These are phyloP conservation scores for Hymenoscyphus fraxineus DNA, from an alignment of 2,329 filamentous ascomycete genomes.

Conservation along the genomic window DNA sequence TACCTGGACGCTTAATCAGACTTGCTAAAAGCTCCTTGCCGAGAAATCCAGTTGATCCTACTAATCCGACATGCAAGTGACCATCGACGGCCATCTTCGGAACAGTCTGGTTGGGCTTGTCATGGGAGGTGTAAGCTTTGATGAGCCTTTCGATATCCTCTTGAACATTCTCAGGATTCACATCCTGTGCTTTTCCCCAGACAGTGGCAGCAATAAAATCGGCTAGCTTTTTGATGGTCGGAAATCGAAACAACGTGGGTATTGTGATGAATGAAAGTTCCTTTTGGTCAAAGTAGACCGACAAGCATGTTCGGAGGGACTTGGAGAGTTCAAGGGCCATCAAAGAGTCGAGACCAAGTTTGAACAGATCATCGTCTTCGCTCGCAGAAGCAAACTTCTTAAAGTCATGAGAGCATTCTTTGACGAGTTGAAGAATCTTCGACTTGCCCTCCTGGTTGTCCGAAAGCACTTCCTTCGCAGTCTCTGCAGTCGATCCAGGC, in stretches of 20 bases:
- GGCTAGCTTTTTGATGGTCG: too few relatives aligned
- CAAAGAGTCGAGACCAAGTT: background rate
- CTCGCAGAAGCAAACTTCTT: background rate
- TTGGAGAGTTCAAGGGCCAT: background rate
- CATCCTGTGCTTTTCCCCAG: too few relatives aligned
- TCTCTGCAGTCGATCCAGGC: too few relatives aligned
- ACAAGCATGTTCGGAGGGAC: background rate
- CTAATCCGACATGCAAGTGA: background rate
- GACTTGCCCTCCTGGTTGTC: too few relatives aligned
- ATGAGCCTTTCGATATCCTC: too few relatives aligned
- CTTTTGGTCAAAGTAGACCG: background rate
- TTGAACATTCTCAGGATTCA: too few relatives aligned
- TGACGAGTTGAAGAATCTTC: too few relatives aligned
- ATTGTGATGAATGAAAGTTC: too few relatives aligned
- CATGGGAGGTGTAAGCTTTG: too few relatives aligned
- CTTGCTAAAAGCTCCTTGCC: background rate
- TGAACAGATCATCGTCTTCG: conserved; percentile 1
- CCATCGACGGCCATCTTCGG: background rate
- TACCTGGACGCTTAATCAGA: background rate
- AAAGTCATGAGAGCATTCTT: background rate
- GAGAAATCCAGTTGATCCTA: conserved; percentile 2
- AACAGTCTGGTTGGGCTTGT: background rate
- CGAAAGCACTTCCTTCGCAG: too few relatives aligned
- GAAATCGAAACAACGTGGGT: too few relatives aligned
- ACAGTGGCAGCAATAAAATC: too few relatives aligned